Percentiles rank a stretch among this genome's conserved stretches.
Conservation (phyloP, 2,329 filamentous ascomycete species). For the Sclerotiophoma versabilis region DNA sequence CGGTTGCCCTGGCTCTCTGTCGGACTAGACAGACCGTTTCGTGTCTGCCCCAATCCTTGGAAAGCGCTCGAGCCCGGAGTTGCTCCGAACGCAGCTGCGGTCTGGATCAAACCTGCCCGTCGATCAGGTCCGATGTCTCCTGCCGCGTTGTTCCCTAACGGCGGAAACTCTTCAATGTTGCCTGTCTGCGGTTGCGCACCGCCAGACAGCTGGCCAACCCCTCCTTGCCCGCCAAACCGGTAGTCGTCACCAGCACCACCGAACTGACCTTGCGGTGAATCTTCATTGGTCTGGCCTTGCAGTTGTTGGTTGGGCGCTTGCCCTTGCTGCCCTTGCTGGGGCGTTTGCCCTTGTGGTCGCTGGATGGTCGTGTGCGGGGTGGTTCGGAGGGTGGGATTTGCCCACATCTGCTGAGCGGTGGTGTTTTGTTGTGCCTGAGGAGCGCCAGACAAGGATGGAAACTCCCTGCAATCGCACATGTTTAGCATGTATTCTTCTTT, state of each 20-base stretch:
- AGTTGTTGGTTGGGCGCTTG: constrained; percentile 53
- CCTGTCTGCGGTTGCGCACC: constrained; percentile 61
- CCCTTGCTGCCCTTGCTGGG: constrained; percentile 39
- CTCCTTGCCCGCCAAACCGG: constrained; percentile 63
- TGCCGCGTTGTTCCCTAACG: constrained; percentile 62
- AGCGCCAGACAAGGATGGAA: constrained; percentile 66
- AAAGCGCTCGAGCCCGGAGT: constrained; percentile 48
- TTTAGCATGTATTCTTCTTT: constrained; percentile 30
- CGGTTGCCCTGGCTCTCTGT: constrained; percentile 48
- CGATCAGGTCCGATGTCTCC: constrained; percentile 61
- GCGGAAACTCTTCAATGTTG: constrained; percentile 67
- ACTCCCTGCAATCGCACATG: constrained; percentile 58
- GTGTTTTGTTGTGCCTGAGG: constrained; percentile 63
- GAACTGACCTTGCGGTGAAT: constrained; percentile 58
- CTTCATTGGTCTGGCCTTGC: constrained; percentile 52
- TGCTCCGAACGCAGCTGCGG: constrained; percentile 54
- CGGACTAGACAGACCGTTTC: constrained; percentile 52
- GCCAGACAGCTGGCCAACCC: constrained; percentile 59
- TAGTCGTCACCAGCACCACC: constrained; percentile 62
- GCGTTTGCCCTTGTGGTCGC: constrained; percentile 55
- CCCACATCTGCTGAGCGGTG: constrained; percentile 61
- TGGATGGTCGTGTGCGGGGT: constrained; percentile 62
- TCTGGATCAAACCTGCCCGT: constrained; percentile 60
- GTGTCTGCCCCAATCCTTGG: constrained; percentile 52
- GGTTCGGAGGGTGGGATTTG: constrained; percentile 63